These are phyloP conservation scores for Crithidia bombi DNA, from an alignment of 208 protist species.

Conservation along the genomic window DNA sequence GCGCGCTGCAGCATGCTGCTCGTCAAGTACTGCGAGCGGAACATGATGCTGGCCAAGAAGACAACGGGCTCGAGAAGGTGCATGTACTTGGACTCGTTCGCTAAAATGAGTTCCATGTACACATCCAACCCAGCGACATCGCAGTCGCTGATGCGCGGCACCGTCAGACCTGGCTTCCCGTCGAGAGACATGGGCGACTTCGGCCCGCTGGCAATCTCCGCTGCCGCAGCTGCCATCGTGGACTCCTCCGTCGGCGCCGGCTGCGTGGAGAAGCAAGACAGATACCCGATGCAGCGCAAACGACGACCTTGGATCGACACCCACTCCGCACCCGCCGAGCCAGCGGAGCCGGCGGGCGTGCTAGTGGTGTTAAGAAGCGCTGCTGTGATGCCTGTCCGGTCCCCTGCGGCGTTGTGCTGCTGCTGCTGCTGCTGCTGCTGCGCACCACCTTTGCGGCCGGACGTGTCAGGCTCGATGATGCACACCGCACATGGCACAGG, in stretches of 20 bases:
- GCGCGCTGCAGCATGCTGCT: constrained; percentile 71
- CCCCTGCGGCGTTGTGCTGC: constrained; percentile 1
- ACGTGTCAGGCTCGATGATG: constrained; percentile 68
- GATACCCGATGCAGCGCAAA: constrained; percentile 66
- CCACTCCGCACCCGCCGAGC: constrained; percentile 35
- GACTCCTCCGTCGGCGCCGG: neutral
- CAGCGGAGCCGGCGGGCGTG: neutral
- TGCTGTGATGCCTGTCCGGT: neutral
- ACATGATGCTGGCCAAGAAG: constrained; percentile 79
- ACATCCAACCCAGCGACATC: constrained; percentile 46
- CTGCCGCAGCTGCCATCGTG: neutral
- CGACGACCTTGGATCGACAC: constrained; percentile 52
- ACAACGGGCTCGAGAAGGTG: constrained; percentile 74
- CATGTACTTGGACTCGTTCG: constrained; percentile 54
- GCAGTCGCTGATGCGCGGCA: constrained; percentile 30
- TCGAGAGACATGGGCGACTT: constrained; percentile 3
- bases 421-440: neutral
- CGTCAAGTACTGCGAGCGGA: constrained; percentile 85
- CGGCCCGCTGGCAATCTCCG: neutral
- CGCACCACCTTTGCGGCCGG: constrained; percentile 25
- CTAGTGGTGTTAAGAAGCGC: neutral
- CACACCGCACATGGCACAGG: constrained; percentile 84
- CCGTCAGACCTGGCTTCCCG: constrained; percentile 11
- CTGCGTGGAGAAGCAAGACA: constrained; percentile 55
- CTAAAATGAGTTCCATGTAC: constrained; percentile 70